Conservation (phyloP, 2,329 filamentous ascomycete species). For the Monosporascus cannonballus region DNA sequence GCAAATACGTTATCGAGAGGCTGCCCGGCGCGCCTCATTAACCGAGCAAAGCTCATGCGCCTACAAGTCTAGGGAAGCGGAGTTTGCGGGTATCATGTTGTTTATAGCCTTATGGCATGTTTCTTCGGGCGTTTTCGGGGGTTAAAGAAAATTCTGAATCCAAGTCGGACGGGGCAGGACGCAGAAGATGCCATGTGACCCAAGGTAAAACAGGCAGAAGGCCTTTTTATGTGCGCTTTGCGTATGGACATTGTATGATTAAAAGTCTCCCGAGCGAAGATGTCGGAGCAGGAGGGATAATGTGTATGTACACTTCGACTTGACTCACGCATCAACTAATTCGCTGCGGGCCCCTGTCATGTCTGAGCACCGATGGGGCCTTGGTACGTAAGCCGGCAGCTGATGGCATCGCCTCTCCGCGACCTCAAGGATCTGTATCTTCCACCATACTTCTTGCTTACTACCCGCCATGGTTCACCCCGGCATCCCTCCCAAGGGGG, state of each 20-base stretch:
- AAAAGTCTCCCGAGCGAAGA: no score
- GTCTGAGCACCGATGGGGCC: no score
- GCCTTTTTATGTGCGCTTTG: no score
- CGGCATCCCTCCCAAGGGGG: neutral
- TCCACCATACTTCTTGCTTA: no score
- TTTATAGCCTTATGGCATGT: neutral
- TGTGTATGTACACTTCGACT: neutral
- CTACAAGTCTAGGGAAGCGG: neutral
- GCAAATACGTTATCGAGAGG: conserved; percentile 92
- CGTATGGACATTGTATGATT: no score
- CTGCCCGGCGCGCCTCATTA: conserved; percentile 73
- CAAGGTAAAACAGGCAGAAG: no score
- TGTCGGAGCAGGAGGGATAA: neutral
- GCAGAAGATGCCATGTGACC: no score
- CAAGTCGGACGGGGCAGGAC: no score
- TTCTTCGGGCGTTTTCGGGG: neutral
- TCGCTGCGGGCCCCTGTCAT: neutral
- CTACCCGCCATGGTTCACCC: neutral
- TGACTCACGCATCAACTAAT: neutral
- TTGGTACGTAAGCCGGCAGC: no score
- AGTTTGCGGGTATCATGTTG: no score
- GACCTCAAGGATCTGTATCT: neutral
- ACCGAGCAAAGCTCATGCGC: neutral
- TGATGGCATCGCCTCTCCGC: no score
- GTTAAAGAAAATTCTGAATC: neutral